phyloP scores from a whole-genome alignment of 352 stramenopile species.

The Phytopythium oedochilum region DNA sequence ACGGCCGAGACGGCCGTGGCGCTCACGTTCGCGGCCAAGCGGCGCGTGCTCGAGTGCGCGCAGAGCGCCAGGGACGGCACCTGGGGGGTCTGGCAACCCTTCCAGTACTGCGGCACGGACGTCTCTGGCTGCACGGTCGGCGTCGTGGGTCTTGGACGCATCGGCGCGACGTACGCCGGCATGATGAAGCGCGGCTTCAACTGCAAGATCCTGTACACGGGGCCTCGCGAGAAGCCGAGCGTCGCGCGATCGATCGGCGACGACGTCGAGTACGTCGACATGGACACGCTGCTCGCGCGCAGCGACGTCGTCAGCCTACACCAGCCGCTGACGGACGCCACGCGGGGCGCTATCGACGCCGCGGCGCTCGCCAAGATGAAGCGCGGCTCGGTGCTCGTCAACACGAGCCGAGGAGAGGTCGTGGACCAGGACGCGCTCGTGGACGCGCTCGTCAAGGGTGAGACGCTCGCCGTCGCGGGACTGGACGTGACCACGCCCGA shows the following conservation, averaged over 20 bases:
- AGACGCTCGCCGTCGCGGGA: constrained; percentile 46
- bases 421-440: constrained; percentile 84
- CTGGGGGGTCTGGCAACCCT: constrained; percentile 78
- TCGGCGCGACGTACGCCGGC: constrained; percentile 77
- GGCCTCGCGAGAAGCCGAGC: constrained; percentile 56
- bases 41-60: constrained; percentile 59
- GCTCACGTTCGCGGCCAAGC: constrained; percentile 62
- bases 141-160: constrained; percentile 83
- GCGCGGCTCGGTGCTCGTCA: constrained; percentile 83
- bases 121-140: constrained; percentile 66
- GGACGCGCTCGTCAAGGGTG: constrained; percentile 24
- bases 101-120: constrained; percentile 76
- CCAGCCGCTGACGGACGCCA: constrained; percentile 72
- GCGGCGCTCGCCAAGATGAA: constrained; percentile 83
- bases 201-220: constrained; percentile 81
- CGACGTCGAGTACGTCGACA: constrained; percentile 62
- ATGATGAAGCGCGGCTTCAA: constrained; percentile 82
- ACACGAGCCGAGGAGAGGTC: constrained; percentile 89
- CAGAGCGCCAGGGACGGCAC: constrained; percentile 65
- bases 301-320: constrained; percentile 90
- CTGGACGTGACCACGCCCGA: constrained; percentile 90
- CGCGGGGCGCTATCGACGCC: constrained; percentile 62
- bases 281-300: constrained; percentile 63
- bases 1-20: constrained; percentile 73
- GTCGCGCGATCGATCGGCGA: constrained; percentile 22